Percentiles rank a stretch among this genome's conserved stretches.
Conservation (phyloP, 495 filamentous ascomycete genomes). For the Neurospora intermedia region DNA sequence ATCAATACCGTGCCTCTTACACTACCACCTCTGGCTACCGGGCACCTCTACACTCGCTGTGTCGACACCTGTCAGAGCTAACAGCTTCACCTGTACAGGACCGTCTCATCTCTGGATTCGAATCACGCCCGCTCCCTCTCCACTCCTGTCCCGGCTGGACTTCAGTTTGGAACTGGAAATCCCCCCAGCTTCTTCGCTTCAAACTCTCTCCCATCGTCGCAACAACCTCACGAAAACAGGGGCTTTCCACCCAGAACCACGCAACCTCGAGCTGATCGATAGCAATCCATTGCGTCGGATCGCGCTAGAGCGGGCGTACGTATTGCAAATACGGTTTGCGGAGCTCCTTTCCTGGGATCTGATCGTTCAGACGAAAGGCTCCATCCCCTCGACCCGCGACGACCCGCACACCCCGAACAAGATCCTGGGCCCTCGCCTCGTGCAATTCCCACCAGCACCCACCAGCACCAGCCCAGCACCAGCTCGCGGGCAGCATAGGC, state of each 20-base stretch:
- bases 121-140: neutral
- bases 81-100: neutral
- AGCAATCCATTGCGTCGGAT: conserved; percentile 12
- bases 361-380: neutral
- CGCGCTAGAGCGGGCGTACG: conserved; percentile 8
- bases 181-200: neutral
- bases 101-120: neutral
- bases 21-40: neutral
- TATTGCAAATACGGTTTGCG: conserved; percentile 1
- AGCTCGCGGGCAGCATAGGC: neutral
- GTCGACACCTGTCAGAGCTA: neutral
- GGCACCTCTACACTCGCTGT: neutral
- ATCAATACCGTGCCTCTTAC: neutral
- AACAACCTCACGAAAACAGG: neutral
- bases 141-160: neutral
- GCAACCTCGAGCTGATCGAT: conserved; percentile 6
- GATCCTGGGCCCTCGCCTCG: conserved; percentile 8
- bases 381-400: neutral
- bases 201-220: conserved; percentile 2
- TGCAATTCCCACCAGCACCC: neutral
- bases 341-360: neutral
- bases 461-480: neutral
- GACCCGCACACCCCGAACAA: conserved; percentile 15
- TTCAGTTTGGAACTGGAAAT: neutral
- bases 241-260: conserved; percentile 1